phyloP scores from a whole-genome alignment of 2,329 filamentous ascomycete genomes.

The Phialophora tarda region DNA sequence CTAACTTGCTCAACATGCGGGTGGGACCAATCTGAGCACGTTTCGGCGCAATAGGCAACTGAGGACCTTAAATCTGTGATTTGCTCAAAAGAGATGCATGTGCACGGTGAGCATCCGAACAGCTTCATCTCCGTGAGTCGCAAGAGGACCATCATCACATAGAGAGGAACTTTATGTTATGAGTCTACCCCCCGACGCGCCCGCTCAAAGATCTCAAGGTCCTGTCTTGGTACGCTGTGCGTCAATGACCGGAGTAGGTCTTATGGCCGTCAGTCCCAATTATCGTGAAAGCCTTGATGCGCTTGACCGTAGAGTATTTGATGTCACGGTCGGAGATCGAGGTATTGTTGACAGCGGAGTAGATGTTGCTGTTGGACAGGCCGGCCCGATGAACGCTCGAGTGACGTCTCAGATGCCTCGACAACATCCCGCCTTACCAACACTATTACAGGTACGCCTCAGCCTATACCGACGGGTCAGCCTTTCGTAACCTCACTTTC shows the following conservation, averaged over 20 bases:
- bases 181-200: not conserved
- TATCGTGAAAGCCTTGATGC: not conserved
- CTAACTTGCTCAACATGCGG: not conserved
- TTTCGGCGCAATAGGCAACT: not conserved
- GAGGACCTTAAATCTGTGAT: not conserved
- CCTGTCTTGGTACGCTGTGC: not conserved
- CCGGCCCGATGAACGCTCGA: too few relatives aligned
- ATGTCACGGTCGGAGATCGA: not conserved
- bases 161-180: not conserved
- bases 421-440: too few relatives aligned
- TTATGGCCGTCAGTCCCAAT: not conserved
- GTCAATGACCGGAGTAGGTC: not conserved
- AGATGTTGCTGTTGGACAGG: not conserved
- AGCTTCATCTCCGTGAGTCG: not conserved
- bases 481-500: too few relatives aligned
- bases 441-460: too few relatives aligned
- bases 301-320: not conserved
- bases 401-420: too few relatives aligned
- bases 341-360: not conserved
- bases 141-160: not conserved
- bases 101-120: not conserved
- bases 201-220: not conserved
- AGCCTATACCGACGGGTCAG: too few relatives aligned
- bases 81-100: not conserved
- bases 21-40: not conserved